A percentile compares a stretch with the other conserved stretches of the same genome.
Conservation (phyloP, 2,329 filamentous ascomycete genomes). For the Parastagonospora nodorum region DNA sequence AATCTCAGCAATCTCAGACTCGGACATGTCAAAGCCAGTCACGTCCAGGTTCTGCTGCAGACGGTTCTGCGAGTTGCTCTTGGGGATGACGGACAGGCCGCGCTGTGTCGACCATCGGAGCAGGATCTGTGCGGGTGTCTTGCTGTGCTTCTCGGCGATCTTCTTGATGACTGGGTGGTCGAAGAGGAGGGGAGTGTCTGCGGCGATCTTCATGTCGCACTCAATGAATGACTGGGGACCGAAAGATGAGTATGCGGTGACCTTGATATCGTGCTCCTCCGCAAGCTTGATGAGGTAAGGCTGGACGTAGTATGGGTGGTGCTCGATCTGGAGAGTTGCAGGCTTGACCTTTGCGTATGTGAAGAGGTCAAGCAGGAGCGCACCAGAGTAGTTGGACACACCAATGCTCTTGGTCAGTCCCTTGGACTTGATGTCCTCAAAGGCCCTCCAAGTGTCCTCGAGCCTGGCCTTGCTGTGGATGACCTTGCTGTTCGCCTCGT, state of each 20-base stretch:
- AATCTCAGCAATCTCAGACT: slow-evolving; percentile 38
- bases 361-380: slow-evolving; percentile 60
- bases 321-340: slow-evolving; percentile 44
- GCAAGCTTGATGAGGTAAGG: slow-evolving; percentile 42
- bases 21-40: slow-evolving; percentile 34
- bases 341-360: slow-evolving; percentile 51
- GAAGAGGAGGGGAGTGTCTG: slow-evolving; percentile 38
- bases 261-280: slow-evolving; percentile 37
- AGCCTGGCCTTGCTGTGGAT: slow-evolving; percentile 39
- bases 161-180: slow-evolving; percentile 64
- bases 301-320: slow-evolving; percentile 46
- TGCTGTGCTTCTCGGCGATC: slow-evolving; percentile 67
- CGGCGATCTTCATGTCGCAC: slow-evolving; percentile 42
- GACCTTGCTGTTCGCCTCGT: slow-evolving; percentile 45
- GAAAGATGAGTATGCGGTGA: slow-evolving; percentile 46
- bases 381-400: slow-evolving; percentile 45
- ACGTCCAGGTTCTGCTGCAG: slow-evolving; percentile 42
- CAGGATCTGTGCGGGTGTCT: slow-evolving; percentile 78
- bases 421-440: slow-evolving; percentile 46
- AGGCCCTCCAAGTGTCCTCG: slow-evolving; percentile 48
- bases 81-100: slow-evolving; percentile 45
- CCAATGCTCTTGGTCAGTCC: slow-evolving; percentile 45
- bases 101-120: slow-evolving; percentile 87
- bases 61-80: slow-evolving; percentile 39
- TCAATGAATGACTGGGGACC: slow-evolving; percentile 54